Base-by-base conservation (phyloP, 345 rosid species). In the Erysimum cheiranthoides region DNA sequence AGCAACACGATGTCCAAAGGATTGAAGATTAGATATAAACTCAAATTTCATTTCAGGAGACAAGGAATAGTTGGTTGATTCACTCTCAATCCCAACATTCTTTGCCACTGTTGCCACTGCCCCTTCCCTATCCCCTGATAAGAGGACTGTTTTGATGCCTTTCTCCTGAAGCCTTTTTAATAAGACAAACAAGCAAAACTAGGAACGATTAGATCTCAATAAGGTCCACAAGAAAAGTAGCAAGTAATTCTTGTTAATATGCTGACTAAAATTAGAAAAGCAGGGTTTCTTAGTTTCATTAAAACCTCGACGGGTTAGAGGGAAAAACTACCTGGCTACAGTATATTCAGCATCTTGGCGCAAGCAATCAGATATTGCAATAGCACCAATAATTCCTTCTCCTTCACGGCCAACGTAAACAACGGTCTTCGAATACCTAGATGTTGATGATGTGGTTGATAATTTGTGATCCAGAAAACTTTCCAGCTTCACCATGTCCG, bases 91-190 rank as follows among this genome's bases (percentile, higher is more conserved):
- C 59, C 97, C 97, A 71, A 92, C 91, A 9, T 77, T 77, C 80
- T 81, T 83, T 25, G 96, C 97, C 46, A 89, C 82, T 27, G 86
- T 76, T 87, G 97, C 92, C 75, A 90, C 97, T 84, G 93, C 97
- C 83, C 88, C 97, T 92, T 92, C 96, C 95, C 96, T 86, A 73
- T 94, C 98, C 68, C 98, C 97, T 35, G 98, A 92, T 83, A 92
- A 75, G 71, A 94, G 86, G 53, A 94, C 61, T 65, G 89, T 90
- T 72, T 86, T 90, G 85, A 94, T 90, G 67, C 97, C 92, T 73
- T 86, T 92, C 81, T 76, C 75, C 79, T 86, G 89, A 46, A 94
- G 93, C 85, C 98, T 94, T 67, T 94, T 69, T 40, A 58, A 61
- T 52, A 72, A 57, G 70, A 61, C 42, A 7, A 14, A 54, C 53